phyloP scores from a whole-genome alignment of 2,329 filamentous ascomycete species.

The Remersonia thermophila region DNA sequence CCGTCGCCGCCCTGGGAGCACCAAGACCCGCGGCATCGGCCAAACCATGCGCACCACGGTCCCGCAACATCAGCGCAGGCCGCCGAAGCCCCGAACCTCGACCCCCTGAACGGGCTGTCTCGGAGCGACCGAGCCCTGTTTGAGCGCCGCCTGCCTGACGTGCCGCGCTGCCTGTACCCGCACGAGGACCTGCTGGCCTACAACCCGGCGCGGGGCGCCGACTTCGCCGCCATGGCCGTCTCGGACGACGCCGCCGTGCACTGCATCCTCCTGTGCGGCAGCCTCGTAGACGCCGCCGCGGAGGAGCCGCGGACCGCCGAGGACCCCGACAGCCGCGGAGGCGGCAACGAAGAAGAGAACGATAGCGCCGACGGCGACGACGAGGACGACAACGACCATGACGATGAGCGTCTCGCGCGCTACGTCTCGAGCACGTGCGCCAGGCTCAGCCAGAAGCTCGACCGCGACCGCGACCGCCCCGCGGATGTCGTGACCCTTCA shows the following conservation, averaged over 20 bases:
- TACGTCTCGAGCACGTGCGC: constrained; percentile 18
- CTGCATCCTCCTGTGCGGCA: constrained; percentile 22
- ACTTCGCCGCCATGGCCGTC: constrained; percentile 19
- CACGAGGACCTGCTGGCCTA: constrained; percentile 22
- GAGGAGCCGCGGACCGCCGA: constrained; percentile 2
- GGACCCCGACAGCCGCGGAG: constrained; percentile 1
- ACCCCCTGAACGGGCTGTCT: not conserved
- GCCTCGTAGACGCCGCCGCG: constrained; percentile 15
- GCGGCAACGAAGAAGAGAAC: not conserved
- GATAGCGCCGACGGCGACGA: constrained; percentile 4
- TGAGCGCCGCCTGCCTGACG: constrained; percentile 18
- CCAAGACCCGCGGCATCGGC: not conserved
- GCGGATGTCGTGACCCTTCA: constrained; percentile 18
- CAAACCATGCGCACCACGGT: too few species aligned
- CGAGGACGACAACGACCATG: constrained; percentile 2
- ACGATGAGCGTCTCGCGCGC: constrained; percentile 14
- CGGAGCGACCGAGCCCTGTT: constrained; percentile 20
- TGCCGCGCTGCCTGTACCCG: constrained; percentile 23
- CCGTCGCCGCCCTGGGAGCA: not conserved
- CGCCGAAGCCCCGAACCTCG: not conserved
- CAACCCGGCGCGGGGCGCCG: constrained; percentile 19
- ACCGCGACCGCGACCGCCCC: constrained; percentile 13
- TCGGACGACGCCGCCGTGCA: constrained; percentile 19
- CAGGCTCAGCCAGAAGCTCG: constrained; percentile 17
- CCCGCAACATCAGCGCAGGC: not conserved